These are phyloP conservation scores for Solanum tarapatanum DNA, from an alignment of 257 asterid genomes.

Conservation along the genomic window DNA sequence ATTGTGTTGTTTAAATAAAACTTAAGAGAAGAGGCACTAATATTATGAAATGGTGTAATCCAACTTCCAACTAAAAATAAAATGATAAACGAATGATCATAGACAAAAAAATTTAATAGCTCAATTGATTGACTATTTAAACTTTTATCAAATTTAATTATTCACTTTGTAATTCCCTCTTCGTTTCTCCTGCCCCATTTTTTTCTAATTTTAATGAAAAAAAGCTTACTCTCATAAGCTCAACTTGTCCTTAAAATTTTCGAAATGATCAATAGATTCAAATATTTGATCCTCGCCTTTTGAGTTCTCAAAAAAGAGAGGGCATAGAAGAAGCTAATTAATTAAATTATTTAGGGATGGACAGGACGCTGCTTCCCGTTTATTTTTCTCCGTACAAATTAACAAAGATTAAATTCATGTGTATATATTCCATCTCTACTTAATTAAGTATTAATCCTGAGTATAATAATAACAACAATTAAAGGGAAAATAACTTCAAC, in stretches of 20 bases:
- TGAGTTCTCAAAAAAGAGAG: not conserved
- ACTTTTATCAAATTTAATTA: not conserved
- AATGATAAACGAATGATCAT: not conserved
- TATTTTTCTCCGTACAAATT: not conserved
- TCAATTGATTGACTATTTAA: no score
- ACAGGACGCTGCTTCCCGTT: not conserved
- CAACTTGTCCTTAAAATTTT: not conserved
- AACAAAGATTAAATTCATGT: not conserved
- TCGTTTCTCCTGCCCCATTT: not conserved
- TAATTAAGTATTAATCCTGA: not conserved
- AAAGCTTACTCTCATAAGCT: not conserved
- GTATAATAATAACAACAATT: not conserved
- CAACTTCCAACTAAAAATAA: not conserved
- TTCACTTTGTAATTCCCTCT: not conserved
- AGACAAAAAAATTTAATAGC: not conserved
- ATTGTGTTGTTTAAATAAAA: not conserved
- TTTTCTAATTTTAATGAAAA: not conserved
- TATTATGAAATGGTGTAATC: not conserved
- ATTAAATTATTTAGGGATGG: not conserved
- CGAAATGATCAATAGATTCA: not conserved
- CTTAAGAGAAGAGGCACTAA: not conserved
- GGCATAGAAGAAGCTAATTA: not conserved
- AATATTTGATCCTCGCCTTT: not conserved
- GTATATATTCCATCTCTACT: not conserved
- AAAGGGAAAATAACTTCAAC: not conserved